Base-by-base conservation (phyloP, 2,329 filamentous ascomycete species). In the Zymoseptoria brevis region DNA sequence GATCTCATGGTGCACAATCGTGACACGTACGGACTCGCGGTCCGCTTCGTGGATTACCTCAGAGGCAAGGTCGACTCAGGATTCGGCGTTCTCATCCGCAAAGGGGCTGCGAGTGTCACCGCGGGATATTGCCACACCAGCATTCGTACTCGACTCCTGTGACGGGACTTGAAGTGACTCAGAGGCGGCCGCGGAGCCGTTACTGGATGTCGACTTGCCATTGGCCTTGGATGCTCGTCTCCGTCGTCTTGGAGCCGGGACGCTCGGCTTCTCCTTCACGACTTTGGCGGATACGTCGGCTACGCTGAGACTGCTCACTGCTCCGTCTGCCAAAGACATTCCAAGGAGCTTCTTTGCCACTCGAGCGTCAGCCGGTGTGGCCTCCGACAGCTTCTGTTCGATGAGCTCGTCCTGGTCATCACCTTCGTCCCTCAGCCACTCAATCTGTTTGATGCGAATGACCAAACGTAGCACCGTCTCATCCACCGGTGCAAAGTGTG, bases 391-490 rank as follows among this genome's bases (percentile, higher is more conserved):
- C 50, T 68, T 68, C 29, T 66, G 66, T 35, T 69, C 65, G 19
- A 70, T 63, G 50, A 63, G 49, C 19, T 60, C 57, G 50, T 71
- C 68, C 26, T 68, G 52, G 22, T 71, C 67, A 41, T 72, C 71
- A 21, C 64, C 67, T 54, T 72, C 69, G 26, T 73, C 70, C 45
- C 62, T 62, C n/a, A 74, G 63, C 72, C 72, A 74, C 16, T 71
- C 68, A 50, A 74, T 69, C 54, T 73, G 70, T 59, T 69, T 73
- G 64, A 91, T 89, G n/a, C 89, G 83, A 55, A 87, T 82, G 3
- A 92, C 87, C 6, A 95, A 81, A 5, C 90, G 84, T 45, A 89
- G 71, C 0, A 90, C 93, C 0, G 89, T 95, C 66, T 89, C 87
- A 63, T 94, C 89, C 2, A 87, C 85, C 1, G 89, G 88, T 11